Base-by-base conservation (phyloP, 176 grass and related monocot species). In the Elaeis guineensis region DNA sequence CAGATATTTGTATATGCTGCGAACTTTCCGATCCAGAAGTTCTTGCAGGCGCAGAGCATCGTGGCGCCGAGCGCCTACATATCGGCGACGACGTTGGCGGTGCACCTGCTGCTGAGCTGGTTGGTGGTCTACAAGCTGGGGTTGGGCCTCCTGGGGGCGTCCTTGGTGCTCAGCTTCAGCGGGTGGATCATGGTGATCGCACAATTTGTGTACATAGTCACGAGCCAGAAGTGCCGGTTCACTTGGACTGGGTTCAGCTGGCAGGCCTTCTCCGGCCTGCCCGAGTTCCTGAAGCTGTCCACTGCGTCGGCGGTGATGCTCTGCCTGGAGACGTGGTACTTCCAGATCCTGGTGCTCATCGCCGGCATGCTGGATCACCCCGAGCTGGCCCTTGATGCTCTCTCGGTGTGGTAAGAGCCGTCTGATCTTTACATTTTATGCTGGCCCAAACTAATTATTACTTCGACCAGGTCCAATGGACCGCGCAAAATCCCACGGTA, bases 281-380 rank as follows among this genome's bases (percentile, higher is more conserved):
- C 25, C 2, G 25, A 25, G 25, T 25, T 25, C 25, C 25, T 25
- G 25, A 25, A 52, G 49, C 77, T 95, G 12, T 90, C 90, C 14
- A 64, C 63, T 29, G 90, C 83, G 14, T 90, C 90, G n/a, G 86
- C 90, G 23, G 77, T 90, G n/a, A 95, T 95, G 90, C 72, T 95
- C 66, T 84, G 82, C 74, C 83, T 95, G 19, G 90, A 95, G 80
- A 77, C 79, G 17, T 95, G 90, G 90, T 90, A 95, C 74, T 95
- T 81, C 69, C 86, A 95, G 86, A 77, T 90, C 72, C 64, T 90
- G 70, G 77, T 95, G 62, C 86, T 95, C 66, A 79, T 95, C 55
- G 86, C 86, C 6, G 86, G 90, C 29, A 57, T 90, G 74, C 86
- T 95, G 32, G 79, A 84, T 16, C 66, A 90, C 72, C 90, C 86